Conservation (phyloP, 768 basidiomycete species). For the Kwoniella newhampshirensis region DNA sequence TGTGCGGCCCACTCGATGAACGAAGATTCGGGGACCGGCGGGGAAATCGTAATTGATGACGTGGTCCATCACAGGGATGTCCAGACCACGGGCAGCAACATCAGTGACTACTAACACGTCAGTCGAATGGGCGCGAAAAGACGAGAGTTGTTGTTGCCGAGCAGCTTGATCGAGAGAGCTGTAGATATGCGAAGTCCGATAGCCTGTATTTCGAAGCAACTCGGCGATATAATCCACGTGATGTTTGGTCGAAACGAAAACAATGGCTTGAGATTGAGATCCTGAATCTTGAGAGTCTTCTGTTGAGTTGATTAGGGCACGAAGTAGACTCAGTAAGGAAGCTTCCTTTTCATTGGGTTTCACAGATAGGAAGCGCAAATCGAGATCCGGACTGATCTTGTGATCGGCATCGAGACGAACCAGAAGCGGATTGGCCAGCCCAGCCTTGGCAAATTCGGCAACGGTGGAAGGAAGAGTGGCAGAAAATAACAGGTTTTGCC, state of each 20-base stretch:
- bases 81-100: constrained; percentile 95
- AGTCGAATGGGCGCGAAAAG: constrained; percentile 76
- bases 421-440: constrained; percentile 81
- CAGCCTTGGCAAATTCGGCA: constrained; percentile 98
- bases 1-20: constrained; percentile 95
- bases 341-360: constrained; percentile 94
- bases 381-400: constrained; percentile 89
- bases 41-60: constrained; percentile 99
- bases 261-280: constrained; percentile 68
- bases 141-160: constrained; percentile 83
- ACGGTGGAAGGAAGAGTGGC: constrained; percentile 94
- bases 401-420: constrained; percentile 94
- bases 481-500: constrained; percentile 93
- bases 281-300: not conserved
- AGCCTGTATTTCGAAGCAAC: constrained; percentile 75
- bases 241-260: constrained; percentile 96
- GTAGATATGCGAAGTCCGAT: constrained; percentile 89
- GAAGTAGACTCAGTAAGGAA: constrained; percentile 74
- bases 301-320: constrained; percentile 58
- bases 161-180: constrained; percentile 91
- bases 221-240: constrained; percentile 91
- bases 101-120: constrained; percentile 93
- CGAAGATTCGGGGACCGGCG: constrained; percentile 84
- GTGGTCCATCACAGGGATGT: constrained; percentile 93
- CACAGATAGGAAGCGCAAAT: constrained; percentile 90